These are phyloP conservation scores for Diaporthe capsici DNA, from an alignment of 2,329 filamentous ascomycete genomes.

Conservation along the genomic window DNA sequence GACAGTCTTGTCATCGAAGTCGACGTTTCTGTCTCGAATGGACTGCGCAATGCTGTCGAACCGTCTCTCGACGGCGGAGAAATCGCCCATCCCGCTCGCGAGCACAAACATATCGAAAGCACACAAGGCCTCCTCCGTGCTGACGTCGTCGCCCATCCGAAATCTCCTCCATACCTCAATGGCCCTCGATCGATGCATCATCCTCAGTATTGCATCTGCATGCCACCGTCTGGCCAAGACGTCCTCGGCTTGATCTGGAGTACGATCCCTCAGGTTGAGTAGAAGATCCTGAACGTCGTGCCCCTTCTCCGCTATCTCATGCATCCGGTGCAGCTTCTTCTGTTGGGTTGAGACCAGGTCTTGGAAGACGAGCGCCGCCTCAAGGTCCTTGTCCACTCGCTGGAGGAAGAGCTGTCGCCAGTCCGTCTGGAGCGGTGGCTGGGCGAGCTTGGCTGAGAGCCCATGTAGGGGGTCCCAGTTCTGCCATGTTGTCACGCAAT, in stretches of 20 bases:
- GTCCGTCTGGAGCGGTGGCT: conserved; percentile 58
- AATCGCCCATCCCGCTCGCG: conserved; percentile 57
- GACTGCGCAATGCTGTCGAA: conserved; percentile 60
- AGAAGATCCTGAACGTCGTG: conserved; percentile 75
- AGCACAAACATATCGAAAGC: conserved; percentile 76
- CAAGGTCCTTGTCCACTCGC: conserved; percentile 54
- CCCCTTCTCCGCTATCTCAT: conserved; percentile 67
- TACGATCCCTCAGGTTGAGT: conserved; percentile 58
- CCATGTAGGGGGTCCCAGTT: conserved; percentile 68
- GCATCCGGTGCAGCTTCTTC: conserved; percentile 67
- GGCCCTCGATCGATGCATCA: conserved; percentile 71
- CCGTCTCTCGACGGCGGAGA: conserved; percentile 53
- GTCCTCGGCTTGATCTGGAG: conserved; percentile 67
- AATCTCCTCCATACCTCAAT: conserved; percentile 71
- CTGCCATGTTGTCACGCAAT: conserved; percentile 66
- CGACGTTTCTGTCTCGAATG: conserved; percentile 57
- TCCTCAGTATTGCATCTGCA: conserved; percentile 68
- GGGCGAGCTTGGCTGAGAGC: conserved; percentile 55
- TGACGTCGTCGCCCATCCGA: conserved; percentile 58
- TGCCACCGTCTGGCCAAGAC: conserved; percentile 73
- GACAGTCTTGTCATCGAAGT: conserved; percentile 59
- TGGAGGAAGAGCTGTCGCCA: conserved; percentile 67
- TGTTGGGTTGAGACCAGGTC: conserved; percentile 68
- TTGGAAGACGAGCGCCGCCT: conserved; percentile 60
- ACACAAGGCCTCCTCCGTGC: conserved; percentile 70